Evolutionary conservation across 1,284 basidiomycete genomes (phyloP), one percentile per base, ranked within the genome.

Genomic region (Ustilago sp.): DNA sequence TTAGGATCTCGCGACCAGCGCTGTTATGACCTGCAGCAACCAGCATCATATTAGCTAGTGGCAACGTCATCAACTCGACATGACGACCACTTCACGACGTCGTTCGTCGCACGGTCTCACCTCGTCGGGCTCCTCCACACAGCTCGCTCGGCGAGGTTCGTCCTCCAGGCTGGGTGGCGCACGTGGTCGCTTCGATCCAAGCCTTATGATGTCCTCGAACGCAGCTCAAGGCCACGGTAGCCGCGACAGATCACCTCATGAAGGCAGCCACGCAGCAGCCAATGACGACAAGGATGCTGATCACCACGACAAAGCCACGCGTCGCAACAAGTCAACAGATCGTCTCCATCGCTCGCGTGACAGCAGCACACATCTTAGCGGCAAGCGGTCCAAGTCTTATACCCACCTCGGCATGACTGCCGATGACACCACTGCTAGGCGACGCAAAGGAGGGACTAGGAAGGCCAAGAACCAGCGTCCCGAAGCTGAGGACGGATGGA

Each of bases 141-240:
- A 72, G 59, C 66, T 77, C n/a, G 61, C 74, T 23, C 64, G 74
- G 36, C 66, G 68, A 48, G 68, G 68, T 36, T 76, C 74, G n/a
- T 76, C 74, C 17, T 64, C 64, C 13, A 57, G 68, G 31, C 59
- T 66, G 5, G 68, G 68, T n/a, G 68, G 68, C 4, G 52, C 58
- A 34, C 74, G 74, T 9, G 74, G 74, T 9, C 70, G 77, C n/a
- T 72, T 80, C 59, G 78, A 80, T 61, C 68, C 78, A 12, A 70
- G 68, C 47, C 63, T 80, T 38, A 76, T 77, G 76, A 80, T 80
- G 78, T 80, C 78, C 3, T 67, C 76, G 52, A 80, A 80, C 28
- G 64, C 71, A 8, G 60, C 60, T 9, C n/a, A 64, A 13, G 56
- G 52, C 39, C 54, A 62, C 11, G 55, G 39, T 31, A 64, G 41